These are phyloP conservation scores for Clonostachys byssicola DNA, from an alignment of 2,329 filamentous ascomycete species.

Conservation along the genomic window DNA sequence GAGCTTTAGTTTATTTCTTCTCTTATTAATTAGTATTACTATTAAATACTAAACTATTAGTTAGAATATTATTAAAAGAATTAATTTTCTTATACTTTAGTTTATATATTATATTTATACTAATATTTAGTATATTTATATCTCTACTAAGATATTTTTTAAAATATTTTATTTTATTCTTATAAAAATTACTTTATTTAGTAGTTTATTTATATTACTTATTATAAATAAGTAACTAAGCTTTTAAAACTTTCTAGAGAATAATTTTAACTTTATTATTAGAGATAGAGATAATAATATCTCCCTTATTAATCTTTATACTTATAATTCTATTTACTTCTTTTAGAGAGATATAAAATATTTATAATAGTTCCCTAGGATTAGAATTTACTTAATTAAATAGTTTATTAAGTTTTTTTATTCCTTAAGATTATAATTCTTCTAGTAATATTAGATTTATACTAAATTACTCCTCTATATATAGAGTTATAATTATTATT, in stretches of 20 bases:
- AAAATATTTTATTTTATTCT: neutral
- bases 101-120: neutral
- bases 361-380: neutral
- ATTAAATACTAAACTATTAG: neutral
- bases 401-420: neutral
- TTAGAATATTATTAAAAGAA: neutral
- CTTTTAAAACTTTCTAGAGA: too few species aligned
- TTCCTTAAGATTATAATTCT: neutral
- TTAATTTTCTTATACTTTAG: neutral
- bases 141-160: neutral
- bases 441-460: neutral
- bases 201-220: neutral
- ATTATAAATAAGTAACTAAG: neutral
- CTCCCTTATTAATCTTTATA: neutral
- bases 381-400: neutral
- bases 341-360: neutral
- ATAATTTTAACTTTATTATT: neutral
- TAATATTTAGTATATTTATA: neutral
- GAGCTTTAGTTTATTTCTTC: too few species aligned
- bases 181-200: neutral
- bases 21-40: neutral
- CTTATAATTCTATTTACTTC: neutral
- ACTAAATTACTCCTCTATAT: neutral
- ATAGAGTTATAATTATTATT: neutral
- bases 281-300: neutral